Conservation (phyloP, 2,329 filamentous ascomycete genomes). For the Hymenotorrendiella dingleyae region DNA sequence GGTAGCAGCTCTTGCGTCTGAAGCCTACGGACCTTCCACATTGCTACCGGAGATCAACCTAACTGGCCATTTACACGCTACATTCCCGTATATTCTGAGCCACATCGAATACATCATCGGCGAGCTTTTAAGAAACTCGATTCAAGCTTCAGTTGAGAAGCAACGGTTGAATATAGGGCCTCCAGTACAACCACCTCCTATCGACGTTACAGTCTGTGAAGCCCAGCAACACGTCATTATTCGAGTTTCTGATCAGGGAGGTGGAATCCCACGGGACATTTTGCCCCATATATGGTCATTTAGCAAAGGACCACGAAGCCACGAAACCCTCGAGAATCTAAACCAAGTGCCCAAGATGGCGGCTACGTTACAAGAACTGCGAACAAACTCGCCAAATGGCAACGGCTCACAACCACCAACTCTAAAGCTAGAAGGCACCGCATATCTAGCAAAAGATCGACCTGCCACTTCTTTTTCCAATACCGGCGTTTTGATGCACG, state of each 20-base stretch:
- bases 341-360: slow-evolving; percentile 84
- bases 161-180: slow-evolving; percentile 37
- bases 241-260: slow-evolving; percentile 89
- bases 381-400: slow-evolving; percentile 36
- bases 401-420: background rate
- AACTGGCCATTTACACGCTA: slow-evolving; percentile 79
- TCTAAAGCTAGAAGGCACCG: background rate
- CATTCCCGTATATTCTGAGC: slow-evolving; percentile 92
- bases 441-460: background rate
- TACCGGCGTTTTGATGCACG: slow-evolving; percentile 11
- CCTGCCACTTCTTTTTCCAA: slow-evolving; percentile 28
- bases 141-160: slow-evolving; percentile 83
- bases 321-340: slow-evolving; percentile 76
- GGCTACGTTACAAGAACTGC: slow-evolving; percentile 85
- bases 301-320: slow-evolving; percentile 79
- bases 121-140: slow-evolving; percentile 88
- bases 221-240: slow-evolving; percentile 93
- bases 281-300: slow-evolving; percentile 95
- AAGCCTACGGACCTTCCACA: slow-evolving; percentile 66
- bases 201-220: slow-evolving; percentile 92
- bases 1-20: slow-evolving; percentile 66
- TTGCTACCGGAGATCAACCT: slow-evolving; percentile 76
- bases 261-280: slow-evolving; percentile 79
- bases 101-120: slow-evolving; percentile 97
- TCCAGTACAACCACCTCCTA: slow-evolving; percentile 58